Evolutionary conservation across 805 yeast species (phyloP), one percentile per base, ranked within the genome.

Genomic region (Kluyveromyces dobzhanskii): DNA sequence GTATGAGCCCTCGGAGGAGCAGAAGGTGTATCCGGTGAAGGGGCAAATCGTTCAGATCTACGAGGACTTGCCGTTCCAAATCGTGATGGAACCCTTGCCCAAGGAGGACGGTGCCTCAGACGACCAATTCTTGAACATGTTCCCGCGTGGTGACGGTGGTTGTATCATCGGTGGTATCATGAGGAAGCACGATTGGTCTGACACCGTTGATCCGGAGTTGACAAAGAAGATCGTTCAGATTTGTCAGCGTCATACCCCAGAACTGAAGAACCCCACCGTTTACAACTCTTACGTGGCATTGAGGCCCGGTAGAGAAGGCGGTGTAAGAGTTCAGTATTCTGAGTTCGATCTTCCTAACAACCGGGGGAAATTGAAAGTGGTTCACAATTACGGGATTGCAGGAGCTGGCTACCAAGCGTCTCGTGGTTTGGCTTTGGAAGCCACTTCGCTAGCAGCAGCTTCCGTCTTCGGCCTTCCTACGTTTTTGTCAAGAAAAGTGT

Each of bases 341-440:
- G 54, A 55, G 35, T 47, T 51, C 17, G 45, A 44, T 4, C 24
- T 48, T 8, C 40, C 42, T 4, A 33, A 37, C 11, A 27, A 23
- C 4, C 18, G 27, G 17, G 51, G 50, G 1, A 45, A 42, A 29
- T 39, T 49, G 3, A 51, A 51, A 10, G 56, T 79, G 17, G 67
- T 79, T 17, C 86, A 80, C 55, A 74, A 73, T 49, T 80, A 79
- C 54, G 85, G 86, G 2, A 82, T 85, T 23, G 85, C 76, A 7
- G 86, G 86, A 23, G 75, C 84, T 17, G 92, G 92, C 0, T 82
- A 75, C 57, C 94, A 85, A 62, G 70, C 80, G 3, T 79, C 85
- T 3, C 73, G 70, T 43, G 88, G 86, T 1, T 67, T 76, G 54
- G 76, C 83, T 24, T 47, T 51, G n/a, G 63, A 59, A 42, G 75